Evolutionary conservation across 129 eudicot species (phyloP), one percentile per base, ranked within the genome.

Genomic region (Lactuca sativa): DNA sequence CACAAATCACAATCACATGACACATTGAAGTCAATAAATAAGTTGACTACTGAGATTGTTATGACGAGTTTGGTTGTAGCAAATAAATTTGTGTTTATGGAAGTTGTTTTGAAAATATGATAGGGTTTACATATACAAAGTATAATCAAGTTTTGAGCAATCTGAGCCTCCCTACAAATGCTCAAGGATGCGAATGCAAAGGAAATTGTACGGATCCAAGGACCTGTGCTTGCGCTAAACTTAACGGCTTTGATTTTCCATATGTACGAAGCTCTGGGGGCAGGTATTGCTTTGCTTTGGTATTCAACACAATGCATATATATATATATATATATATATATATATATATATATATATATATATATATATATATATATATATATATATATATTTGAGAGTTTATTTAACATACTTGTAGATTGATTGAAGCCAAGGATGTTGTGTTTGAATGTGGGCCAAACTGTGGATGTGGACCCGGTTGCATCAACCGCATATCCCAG

Each of bases 231-330:
- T 83, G 88, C 64, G 82, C 85, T 63, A 64, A 65, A 69, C 78
- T 64, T 64, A 83, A 83, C 9, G 85, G 82, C 6, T 67, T 41
- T 32, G 82, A 73, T 33, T 80, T 83, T 68, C 88, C 88, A 16
- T 83, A 83, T 80, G 82, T 80, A 64, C 72, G 75, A 73, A 71
- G 60, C 58, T 25, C 66, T 54, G 88, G 88, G 44, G 88, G 88
- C 52, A 77, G 85, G 88, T 83, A 2, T 25, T 25, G 2, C 30
- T 25, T 25, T 25, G 1, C 2, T 25, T 0, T 53, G 75, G 71
- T 40, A 16, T 69, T 17, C 44, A 44, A 70, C 21, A 60, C 53
- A 69, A 41, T 44, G 52, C 17, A 47, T 25, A 25, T 25, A 25
- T 25, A 25, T 25, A 25, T 25, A 25, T 25, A 25, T 25, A 25